phyloP scores from a whole-genome alignment of 208 protist species.

The Crithidia expoeki region DNA sequence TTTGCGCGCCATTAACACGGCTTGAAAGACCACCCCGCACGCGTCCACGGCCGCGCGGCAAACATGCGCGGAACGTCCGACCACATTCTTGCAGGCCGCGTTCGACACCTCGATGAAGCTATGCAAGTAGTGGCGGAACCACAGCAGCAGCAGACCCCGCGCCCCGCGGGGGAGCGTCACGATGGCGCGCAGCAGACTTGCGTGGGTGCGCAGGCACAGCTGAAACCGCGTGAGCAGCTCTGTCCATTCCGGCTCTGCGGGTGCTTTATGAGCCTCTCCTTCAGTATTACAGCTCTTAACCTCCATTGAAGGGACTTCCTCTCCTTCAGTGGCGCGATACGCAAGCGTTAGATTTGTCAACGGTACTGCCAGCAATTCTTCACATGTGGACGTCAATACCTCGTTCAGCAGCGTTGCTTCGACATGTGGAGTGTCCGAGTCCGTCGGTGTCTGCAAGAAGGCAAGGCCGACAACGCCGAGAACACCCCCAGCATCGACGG shows the following conservation, averaged over 20 bases:
- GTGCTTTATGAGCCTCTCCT: background rate
- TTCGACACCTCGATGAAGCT: conserved; percentile 65
- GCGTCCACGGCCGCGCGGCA: conserved; percentile 55
- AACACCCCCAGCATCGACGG: conserved; percentile 27
- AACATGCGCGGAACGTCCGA: conserved; percentile 16
- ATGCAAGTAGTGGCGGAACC: conserved; percentile 46
- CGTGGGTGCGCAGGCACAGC: conserved; percentile 29
- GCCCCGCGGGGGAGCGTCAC: background rate
- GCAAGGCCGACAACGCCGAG: conserved; percentile 9
- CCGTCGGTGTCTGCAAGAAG: no score
- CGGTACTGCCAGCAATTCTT: background rate
- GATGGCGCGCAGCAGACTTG: conserved; percentile 27
- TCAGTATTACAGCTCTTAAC: background rate
- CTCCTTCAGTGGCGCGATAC: conserved; percentile 1
- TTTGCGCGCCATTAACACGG: conserved; percentile 43
- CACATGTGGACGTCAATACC: background rate
- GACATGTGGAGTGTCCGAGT: background rate
- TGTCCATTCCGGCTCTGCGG: conserved; percentile 2
- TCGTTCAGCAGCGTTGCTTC: background rate
- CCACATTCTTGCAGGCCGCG: conserved; percentile 33
- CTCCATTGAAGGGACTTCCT: background rate
- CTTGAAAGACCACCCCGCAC: conserved; percentile 57
- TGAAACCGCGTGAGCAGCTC: conserved; percentile 33
- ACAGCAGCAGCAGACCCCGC: conserved; percentile 27
- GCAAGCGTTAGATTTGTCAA: conserved; percentile 5